Base-by-base conservation (phyloP, 1,284 basidiomycete genomes). In the Ceratobasidium sp. region DNA sequence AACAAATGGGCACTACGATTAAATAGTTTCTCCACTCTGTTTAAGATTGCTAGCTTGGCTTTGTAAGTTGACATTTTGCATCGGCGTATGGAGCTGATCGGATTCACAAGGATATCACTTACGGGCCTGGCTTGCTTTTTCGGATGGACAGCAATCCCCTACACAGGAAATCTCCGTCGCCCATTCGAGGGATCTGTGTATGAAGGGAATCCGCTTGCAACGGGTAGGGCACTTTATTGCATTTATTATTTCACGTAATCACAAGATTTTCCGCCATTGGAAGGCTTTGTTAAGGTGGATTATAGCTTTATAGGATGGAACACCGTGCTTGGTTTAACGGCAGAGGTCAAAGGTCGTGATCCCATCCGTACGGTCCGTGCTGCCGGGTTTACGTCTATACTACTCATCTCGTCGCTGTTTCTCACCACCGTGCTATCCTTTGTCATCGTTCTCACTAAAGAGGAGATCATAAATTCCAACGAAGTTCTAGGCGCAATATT, bases 241-340 rank as follows among this genome's bases (percentile, higher is more conserved):
- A 42, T 67, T 67, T 53, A 71, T 7, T 8, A 20, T 29, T 49
- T 40, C 20, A 22, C 35, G 22, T 43, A 27, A 12, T 22, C n/a
- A 25, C 32, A 20, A 62, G 86, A 83, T 87, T 86, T 69, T 84
- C 85, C 1, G 86, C 86, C 1, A 85, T 84, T 4, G n/a, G n/a
- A n/a, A n/a, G n/a, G n/a, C n/a, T 85, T 79, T 1, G 85, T 85
- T 80, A 86, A 87, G 71, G 84, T 87, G 17, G 76, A 87, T n/a
- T 80, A 80, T 70, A 77, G 85, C 0, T 89, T 87, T 72, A 71
- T 80, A 0, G 87, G 88, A 25, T 84, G 86, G 82, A 80, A 80
- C 0, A 82, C 82, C 45, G 78, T 81, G 50, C 84, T 86, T 71
- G 85, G 84, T 50, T 82, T 86, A 0, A 74, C 86, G 58, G 85